Evolutionary conservation across 1,139 yeast genomes (phyloP).

Genomic region (Pichia sp.): DNA sequence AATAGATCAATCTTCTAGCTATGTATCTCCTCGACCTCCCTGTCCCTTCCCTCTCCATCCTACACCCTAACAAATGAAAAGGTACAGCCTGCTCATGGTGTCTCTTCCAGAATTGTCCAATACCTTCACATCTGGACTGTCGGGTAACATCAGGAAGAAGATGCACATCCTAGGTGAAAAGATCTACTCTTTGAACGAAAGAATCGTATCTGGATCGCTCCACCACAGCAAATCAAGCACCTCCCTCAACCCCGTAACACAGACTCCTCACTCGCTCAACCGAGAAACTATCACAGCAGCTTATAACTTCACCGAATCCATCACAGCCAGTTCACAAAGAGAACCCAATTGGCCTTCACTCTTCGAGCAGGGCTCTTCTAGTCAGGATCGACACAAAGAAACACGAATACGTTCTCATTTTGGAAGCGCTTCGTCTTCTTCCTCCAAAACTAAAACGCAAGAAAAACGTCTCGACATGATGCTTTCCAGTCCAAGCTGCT

Average conservation of each 20-base stretch:
- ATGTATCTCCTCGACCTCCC: too few species aligned
- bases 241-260: neutral
- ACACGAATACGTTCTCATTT: neutral
- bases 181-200: neutral
- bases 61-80: too few species aligned
- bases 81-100: too few species aligned
- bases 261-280: neutral
- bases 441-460: neutral
- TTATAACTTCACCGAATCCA: neutral
- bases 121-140: too few species aligned
- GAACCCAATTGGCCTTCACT: neutral
- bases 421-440: neutral
- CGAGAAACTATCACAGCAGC: neutral
- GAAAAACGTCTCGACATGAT: neutral
- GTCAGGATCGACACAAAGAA: neutral
- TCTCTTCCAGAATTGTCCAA: too few species aligned
- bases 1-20: too few species aligned
- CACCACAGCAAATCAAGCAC: neutral
- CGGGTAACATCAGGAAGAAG: too few species aligned
- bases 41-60: too few species aligned
- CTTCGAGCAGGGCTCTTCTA: neutral
- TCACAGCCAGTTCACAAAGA: neutral
- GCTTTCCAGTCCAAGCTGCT: neutral
- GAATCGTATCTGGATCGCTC: neutral
- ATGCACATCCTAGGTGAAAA: too few species aligned